Conservation (phyloP, 169 alveolate species). For the Perkinsus chesapeaki region DNA sequence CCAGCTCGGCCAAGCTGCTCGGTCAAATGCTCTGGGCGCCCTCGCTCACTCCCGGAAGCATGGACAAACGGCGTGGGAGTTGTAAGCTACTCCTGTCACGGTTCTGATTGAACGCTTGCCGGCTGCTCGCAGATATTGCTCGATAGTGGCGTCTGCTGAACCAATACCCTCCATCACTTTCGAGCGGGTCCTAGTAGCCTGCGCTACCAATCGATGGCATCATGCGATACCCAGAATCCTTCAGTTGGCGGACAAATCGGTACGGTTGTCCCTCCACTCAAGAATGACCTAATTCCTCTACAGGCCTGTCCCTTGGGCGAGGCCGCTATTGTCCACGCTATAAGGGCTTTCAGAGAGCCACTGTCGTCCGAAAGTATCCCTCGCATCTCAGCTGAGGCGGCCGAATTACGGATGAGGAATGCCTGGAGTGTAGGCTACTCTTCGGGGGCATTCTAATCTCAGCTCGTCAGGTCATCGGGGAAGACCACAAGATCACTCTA, state of each 20-base stretch:
- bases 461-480: not conserved
- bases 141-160: not conserved
- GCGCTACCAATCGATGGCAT: not conserved
- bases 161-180: not conserved
- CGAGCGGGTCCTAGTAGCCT: not conserved
- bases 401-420: not conserved
- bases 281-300: not conserved
- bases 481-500: not conserved
- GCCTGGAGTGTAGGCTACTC: not conserved
- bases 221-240: not conserved
- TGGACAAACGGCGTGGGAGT: not conserved
- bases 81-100: not conserved
- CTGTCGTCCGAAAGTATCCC: not conserved
- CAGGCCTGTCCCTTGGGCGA: not conserved
- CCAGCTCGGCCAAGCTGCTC: not conserved
- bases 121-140: not conserved
- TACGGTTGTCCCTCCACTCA: not conserved
- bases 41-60: not conserved
- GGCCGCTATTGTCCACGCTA: not conserved
- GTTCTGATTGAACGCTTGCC: not conserved
- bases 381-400: not conserved
- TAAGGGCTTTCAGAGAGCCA: not conserved
- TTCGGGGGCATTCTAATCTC: not conserved
- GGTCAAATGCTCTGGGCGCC: not conserved
- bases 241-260: not conserved